A percentile compares a stretch with the other conserved stretches of the same genome.
Evolutionary conservation across 75 land plant genomes (phyloP).

Genomic region (Chamaecyparis obtusa): DNA sequence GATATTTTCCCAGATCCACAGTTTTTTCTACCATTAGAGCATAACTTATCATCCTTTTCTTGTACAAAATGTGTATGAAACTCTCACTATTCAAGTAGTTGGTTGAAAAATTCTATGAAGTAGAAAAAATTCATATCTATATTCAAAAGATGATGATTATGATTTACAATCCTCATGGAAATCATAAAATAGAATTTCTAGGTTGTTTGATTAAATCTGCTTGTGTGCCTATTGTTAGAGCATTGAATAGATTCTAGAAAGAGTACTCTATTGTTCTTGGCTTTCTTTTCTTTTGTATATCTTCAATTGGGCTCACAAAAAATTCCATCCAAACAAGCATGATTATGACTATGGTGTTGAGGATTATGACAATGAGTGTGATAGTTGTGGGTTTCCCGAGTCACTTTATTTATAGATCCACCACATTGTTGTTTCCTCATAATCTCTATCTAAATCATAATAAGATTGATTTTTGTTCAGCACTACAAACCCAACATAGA

Average conservation of each 20-base stretch:
- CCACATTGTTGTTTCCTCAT: too few relatives aligned
- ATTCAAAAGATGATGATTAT: background rate
- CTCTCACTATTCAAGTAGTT: background rate
- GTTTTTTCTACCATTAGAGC: too few relatives aligned
- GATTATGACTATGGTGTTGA: constrained; percentile 8
- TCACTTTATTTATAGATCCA: too few relatives aligned
- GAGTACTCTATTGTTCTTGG: background rate
- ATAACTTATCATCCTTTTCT: background rate
- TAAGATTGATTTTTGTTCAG: too few relatives aligned
- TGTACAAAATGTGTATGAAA: background rate
- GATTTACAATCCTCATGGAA: background rate
- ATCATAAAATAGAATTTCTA: background rate
- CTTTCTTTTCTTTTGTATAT: background rate
- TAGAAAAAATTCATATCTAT: background rate
- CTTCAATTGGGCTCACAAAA: constrained; percentile 11
- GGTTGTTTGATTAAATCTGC: background rate
- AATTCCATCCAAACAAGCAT: constrained; percentile 5
- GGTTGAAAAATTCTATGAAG: background rate
- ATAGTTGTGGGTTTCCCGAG: too few relatives aligned
- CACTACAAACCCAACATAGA: too few relatives aligned
- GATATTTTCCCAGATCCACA: too few relatives aligned
- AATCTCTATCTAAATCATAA: too few relatives aligned
- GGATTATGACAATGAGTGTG: too few relatives aligned
- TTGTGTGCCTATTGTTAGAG: background rate
- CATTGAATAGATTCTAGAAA: background rate